Conservation (phyloP, 345 rosid genomes). For the Cardiospermum halicacabum region DNA sequence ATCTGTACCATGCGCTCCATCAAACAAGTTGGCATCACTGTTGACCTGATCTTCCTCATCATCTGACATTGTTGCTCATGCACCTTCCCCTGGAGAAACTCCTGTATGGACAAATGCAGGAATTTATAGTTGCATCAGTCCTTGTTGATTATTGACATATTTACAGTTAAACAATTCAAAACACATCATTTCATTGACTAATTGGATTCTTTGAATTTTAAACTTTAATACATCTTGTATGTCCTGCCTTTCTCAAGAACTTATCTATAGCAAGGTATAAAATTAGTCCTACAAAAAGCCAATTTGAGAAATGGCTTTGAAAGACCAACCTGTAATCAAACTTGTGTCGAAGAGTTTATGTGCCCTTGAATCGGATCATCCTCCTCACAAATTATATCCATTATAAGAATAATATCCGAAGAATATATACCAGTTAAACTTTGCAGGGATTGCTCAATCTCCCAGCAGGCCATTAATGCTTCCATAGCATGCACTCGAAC, state of each 20-base stretch:
- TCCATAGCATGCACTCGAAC: constrained; percentile 99
- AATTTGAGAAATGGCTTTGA: not conserved
- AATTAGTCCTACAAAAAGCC: not conserved
- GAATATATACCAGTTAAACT: constrained; percentile 70
- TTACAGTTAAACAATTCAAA: not conserved
- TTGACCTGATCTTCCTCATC: constrained; percentile 95
- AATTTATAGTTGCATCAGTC: constrained; percentile 2
- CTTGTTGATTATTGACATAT: not conserved
- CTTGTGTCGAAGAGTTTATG: not conserved
- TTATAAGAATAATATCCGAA: not conserved
- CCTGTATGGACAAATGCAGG: constrained; percentile 40
- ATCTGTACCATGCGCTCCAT: constrained; percentile 68
- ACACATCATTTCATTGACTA: not conserved
- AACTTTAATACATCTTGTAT: not conserved
- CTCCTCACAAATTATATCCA: not conserved
- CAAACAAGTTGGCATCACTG: constrained; percentile 76
- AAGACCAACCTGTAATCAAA: too few species aligned
- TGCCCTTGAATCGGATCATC: not conserved
- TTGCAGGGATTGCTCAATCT: constrained; percentile 93
- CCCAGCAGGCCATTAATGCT: constrained; percentile 99
- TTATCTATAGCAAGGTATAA: not conserved
- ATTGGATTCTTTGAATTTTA: not conserved
- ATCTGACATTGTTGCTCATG: constrained; percentile 97
- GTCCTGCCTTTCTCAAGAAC: not conserved
- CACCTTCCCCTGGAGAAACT: constrained; percentile 94